Conservation (phyloP, 1,139 yeast species). For the Saccharomycopsis hybrid region DNA sequence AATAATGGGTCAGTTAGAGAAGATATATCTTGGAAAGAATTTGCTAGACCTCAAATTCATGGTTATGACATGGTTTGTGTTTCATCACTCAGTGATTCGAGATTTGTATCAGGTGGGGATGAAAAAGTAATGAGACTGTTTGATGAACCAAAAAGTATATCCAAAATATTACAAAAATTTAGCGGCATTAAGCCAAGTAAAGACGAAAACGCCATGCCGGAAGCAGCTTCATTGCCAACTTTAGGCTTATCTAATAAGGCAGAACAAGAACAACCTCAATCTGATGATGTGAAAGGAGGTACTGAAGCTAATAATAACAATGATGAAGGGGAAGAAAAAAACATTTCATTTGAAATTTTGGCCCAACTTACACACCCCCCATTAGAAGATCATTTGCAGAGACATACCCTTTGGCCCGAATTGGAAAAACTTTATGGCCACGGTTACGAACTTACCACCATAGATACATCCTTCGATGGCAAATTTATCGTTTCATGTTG, state of each 20-base stretch:
- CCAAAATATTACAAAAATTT: slow-evolving; percentile 49
- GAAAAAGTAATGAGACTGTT: slow-evolving; percentile 89
- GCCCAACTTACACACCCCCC: slow-evolving; percentile 46
- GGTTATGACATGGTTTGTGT: slow-evolving; percentile 94
- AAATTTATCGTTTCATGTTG: slow-evolving; percentile 81
- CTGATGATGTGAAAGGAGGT: slow-evolving; percentile 25
- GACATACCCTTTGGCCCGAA: slow-evolving; percentile 94
- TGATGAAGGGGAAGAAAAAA: slow-evolving; percentile 35
- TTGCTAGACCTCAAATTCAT: slow-evolving; percentile 95
- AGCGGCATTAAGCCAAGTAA: slow-evolving; percentile 37
- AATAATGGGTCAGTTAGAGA: slow-evolving; percentile 28
- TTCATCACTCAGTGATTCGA: slow-evolving; percentile 45
- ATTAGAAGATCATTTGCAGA: slow-evolving; percentile 80
- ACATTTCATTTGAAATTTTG: slow-evolving; percentile 38
- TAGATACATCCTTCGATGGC: slow-evolving; percentile 66
- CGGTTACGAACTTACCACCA: slow-evolving; percentile 86
- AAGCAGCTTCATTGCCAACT: slow-evolving; percentile 87
- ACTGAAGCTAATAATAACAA: slow-evolving; percentile 30
- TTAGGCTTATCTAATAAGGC: slow-evolving; percentile 93
- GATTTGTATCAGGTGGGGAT: slow-evolving; percentile 91
- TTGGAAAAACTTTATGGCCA: slow-evolving; percentile 92
- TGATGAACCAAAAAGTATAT: slow-evolving; percentile 81
- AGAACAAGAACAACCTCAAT: slow-evolving; percentile 35
- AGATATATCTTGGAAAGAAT: slow-evolving; percentile 66
- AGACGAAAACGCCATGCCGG: slow-evolving; percentile 33